phyloP scores from a whole-genome alignment of 805 yeast genomes.

The Yarrowia phangngaensis region DNA sequence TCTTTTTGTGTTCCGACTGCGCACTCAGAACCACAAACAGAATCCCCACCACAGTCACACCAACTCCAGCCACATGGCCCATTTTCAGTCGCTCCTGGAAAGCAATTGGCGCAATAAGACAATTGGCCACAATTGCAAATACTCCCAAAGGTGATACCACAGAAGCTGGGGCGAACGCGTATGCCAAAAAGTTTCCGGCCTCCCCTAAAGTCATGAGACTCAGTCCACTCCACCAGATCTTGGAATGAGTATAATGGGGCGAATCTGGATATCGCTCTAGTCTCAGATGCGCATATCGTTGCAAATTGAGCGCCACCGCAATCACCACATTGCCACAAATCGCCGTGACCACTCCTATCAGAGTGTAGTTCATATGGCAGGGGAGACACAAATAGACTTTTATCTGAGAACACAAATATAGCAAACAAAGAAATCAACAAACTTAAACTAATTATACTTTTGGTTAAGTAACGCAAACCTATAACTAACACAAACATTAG shows the following conservation, averaged over 20 bases:
- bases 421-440: too few species aligned
- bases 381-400: too few species aligned
- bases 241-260: conserved; percentile 13
- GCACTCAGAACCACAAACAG: conserved; percentile 44
- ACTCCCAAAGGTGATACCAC: conserved; percentile 51
- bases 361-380: conserved; percentile 29
- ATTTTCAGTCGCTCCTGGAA: conserved; percentile 43
- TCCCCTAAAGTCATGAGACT: conserved; percentile 41
- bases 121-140: conserved; percentile 47
- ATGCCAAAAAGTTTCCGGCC: conserved; percentile 47
- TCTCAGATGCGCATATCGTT: conserved; percentile 42
- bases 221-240: conserved; percentile 30
- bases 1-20: conserved; percentile 29
- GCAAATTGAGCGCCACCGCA: conserved; percentile 43
- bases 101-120: conserved; percentile 48
- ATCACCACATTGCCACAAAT: conserved; percentile 42
- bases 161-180: conserved; percentile 49
- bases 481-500: too few species aligned
- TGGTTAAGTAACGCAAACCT: too few species aligned
- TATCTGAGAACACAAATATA: too few species aligned
- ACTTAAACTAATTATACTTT: too few species aligned
- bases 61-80: conserved; percentile 43
- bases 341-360: conserved; percentile 40
- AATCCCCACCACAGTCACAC: conserved; percentile 45
- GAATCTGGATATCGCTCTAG: conserved; percentile 30